These are phyloP conservation scores for Phytophthora uliginosa DNA, from an alignment of 352 stramenopile species.

Conservation along the genomic window DNA sequence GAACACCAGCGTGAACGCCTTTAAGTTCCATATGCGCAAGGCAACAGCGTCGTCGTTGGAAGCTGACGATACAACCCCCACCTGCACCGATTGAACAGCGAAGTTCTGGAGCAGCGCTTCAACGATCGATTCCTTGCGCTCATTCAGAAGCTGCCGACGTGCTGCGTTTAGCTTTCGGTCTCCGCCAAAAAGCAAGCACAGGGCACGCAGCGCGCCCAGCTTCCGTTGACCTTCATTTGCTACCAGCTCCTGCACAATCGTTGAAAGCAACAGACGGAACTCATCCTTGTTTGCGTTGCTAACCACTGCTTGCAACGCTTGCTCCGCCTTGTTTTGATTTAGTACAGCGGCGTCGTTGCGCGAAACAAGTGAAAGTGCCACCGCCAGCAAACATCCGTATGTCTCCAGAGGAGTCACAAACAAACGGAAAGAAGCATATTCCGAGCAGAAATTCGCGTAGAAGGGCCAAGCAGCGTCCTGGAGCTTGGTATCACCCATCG, in stretches of 20 bases:
- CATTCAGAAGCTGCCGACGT: slow-evolving; percentile 59
- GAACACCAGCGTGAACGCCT: slow-evolving; percentile 74
- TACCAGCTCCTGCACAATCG: slow-evolving; percentile 63
- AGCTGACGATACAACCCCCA: neutral
- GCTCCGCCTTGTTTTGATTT: slow-evolving; percentile 20
- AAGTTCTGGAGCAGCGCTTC: slow-evolving; percentile 61
- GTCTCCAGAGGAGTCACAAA: slow-evolving; percentile 58
- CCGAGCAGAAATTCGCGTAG: slow-evolving; percentile 62
- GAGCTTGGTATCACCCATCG: slow-evolving; percentile 17
- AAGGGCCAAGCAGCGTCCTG: slow-evolving; percentile 54
- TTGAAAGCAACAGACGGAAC: slow-evolving; percentile 71
- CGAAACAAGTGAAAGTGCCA: slow-evolving; percentile 43
- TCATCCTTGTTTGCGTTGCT: slow-evolving; percentile 77
- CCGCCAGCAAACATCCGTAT: slow-evolving; percentile 73
- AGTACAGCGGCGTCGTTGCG: neutral
- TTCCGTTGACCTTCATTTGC: slow-evolving; percentile 49
- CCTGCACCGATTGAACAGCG: slow-evolving; percentile 37
- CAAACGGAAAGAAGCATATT: slow-evolving; percentile 58
- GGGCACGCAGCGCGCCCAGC: slow-evolving; percentile 58
- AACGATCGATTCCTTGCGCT: slow-evolving; percentile 64
- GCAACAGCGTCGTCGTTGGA: neutral
- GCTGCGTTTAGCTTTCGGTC: slow-evolving; percentile 69
- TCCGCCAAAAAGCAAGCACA: slow-evolving; percentile 65
- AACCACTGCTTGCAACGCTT: slow-evolving; percentile 56
- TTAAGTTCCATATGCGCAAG: slow-evolving; percentile 63